Evolutionary conservation across 495 filamentous ascomycete genomes (phyloP).

Genomic region (Mytilinidion resinicola): DNA sequence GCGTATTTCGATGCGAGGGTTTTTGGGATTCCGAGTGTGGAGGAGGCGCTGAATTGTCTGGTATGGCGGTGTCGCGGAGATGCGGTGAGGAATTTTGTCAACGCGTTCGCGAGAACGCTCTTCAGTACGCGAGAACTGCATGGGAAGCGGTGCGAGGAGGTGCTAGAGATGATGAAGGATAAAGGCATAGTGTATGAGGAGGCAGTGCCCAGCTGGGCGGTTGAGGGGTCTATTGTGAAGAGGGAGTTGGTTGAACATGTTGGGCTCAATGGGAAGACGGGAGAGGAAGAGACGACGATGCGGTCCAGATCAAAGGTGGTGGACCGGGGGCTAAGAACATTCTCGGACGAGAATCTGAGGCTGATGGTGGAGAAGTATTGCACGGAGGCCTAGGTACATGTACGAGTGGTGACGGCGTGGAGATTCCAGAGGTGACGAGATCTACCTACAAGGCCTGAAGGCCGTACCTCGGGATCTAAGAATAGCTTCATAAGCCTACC

Average conservation of each 20-base stretch:
- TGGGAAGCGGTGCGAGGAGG: constrained; percentile 10
- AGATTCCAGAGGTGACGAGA: too few relatives aligned
- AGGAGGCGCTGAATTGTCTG: constrained; percentile 19
- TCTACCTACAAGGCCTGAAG: too few relatives aligned
- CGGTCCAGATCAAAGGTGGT: constrained; percentile 11
- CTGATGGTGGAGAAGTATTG: constrained; percentile 10
- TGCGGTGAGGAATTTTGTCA: constrained; percentile 14
- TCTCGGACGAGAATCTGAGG: constrained; percentile 9
- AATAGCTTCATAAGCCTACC: too few relatives aligned
- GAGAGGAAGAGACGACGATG: constrained; percentile 1
- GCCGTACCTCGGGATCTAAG: too few relatives aligned
- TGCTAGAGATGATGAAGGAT: constrained; percentile 8
- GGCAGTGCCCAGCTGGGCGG: constrained; percentile 14
- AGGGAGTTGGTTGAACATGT: constrained; percentile 16
- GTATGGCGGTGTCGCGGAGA: constrained; percentile 17
- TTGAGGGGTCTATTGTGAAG: constrained; percentile 17
- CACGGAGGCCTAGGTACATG: neutral
- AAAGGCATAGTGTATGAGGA: constrained; percentile 6
- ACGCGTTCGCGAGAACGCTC: constrained; percentile 14
- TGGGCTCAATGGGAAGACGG: constrained; percentile 16
- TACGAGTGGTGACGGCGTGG: too few relatives aligned
- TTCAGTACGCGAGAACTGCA: constrained; percentile 8
- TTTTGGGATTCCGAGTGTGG: constrained; percentile 7
- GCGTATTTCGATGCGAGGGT: constrained; percentile 16
- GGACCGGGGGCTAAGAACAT: constrained; percentile 9